These are phyloP conservation scores for Paecilomyces fulvus DNA, from an alignment of 2,329 filamentous ascomycete species.

Conservation along the genomic window DNA sequence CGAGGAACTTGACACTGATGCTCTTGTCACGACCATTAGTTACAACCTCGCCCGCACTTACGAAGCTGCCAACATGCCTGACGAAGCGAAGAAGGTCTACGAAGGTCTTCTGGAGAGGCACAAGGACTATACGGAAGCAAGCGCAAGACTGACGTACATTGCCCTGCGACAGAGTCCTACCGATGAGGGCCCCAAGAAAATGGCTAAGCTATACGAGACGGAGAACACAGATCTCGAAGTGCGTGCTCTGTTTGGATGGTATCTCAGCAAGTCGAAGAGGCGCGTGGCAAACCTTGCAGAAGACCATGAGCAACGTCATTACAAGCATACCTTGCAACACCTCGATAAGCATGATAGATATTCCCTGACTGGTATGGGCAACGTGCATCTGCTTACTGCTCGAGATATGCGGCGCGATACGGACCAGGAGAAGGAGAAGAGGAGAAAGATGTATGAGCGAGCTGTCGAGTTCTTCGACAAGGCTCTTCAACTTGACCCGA, in stretches of 20 bases:
- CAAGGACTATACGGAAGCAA: constrained; percentile 85
- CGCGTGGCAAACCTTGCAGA: constrained; percentile 71
- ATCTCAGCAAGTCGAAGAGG: constrained; percentile 82
- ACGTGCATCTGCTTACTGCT: constrained; percentile 78
- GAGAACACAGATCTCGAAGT: constrained; percentile 84
- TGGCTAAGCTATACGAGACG: constrained; percentile 76
- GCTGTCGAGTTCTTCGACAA: constrained; percentile 99
- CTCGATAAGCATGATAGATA: constrained; percentile 98
- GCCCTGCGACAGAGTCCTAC: constrained; percentile 70
- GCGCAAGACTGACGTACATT: constrained; percentile 82
- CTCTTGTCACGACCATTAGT: constrained; percentile 88
- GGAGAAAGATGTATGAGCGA: constrained; percentile 75
- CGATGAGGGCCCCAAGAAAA: constrained; percentile 77
- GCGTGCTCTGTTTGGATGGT: constrained; percentile 90
- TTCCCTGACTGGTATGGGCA: constrained; percentile 92
- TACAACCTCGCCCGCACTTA: constrained; percentile 94
- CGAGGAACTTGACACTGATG: constrained; percentile 72
- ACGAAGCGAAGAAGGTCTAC: constrained; percentile 82
- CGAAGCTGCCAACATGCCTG: constrained; percentile 70
- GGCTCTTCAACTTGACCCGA: constrained; percentile 84
- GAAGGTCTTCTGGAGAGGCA: constrained; percentile 78
- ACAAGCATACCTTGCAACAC: constrained; percentile 90
- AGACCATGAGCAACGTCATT: constrained; percentile 85
- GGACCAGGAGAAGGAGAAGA: constrained; percentile 84
- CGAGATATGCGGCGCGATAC: constrained; percentile 90